Conservation (phyloP, 202 grass and related monocot species). For the Panicum hallii region DNA sequence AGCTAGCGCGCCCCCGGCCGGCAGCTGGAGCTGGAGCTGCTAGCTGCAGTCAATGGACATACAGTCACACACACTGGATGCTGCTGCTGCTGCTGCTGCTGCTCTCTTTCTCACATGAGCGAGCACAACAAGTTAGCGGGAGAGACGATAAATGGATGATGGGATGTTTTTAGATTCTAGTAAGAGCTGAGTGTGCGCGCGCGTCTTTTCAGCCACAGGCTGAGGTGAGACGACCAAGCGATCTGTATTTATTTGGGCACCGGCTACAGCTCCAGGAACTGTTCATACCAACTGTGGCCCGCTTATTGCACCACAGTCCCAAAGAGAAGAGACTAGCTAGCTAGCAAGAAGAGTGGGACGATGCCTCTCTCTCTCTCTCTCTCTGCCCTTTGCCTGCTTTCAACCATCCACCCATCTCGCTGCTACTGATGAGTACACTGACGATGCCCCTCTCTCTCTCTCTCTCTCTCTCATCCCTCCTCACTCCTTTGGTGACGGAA, state of each 20-base stretch:
- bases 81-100: background rate
- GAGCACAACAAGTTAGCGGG: background rate
- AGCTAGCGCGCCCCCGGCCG: background rate
- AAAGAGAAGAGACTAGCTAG: background rate
- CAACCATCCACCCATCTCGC: too few relatives aligned
- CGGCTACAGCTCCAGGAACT: slow-evolving; percentile 38
- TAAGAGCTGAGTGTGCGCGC: background rate
- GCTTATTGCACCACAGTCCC: slow-evolving; percentile 51
- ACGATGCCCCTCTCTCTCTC: too few relatives aligned
- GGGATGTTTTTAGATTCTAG: slow-evolving; percentile 45
- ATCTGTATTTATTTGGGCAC: slow-evolving; percentile 58
- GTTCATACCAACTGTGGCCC: slow-evolving; percentile 44
- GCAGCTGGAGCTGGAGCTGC: background rate
- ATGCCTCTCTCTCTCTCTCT: too few relatives aligned
- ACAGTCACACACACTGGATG: background rate
- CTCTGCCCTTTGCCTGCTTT: background rate
- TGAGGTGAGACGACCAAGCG: slow-evolving; percentile 38
- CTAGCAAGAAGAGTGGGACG: background rate
- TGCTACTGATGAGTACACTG: background rate
- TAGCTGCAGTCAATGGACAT: slow-evolving; percentile 21
- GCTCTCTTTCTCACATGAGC: background rate
- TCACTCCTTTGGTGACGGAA: background rate
- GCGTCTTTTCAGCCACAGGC: slow-evolving; percentile 43
- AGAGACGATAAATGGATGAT: background rate
- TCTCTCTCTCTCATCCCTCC: background rate